These are phyloP conservation scores for Dictyostelium intermedium DNA, from an alignment of 78 protist species.

Conservation along the genomic window DNA sequence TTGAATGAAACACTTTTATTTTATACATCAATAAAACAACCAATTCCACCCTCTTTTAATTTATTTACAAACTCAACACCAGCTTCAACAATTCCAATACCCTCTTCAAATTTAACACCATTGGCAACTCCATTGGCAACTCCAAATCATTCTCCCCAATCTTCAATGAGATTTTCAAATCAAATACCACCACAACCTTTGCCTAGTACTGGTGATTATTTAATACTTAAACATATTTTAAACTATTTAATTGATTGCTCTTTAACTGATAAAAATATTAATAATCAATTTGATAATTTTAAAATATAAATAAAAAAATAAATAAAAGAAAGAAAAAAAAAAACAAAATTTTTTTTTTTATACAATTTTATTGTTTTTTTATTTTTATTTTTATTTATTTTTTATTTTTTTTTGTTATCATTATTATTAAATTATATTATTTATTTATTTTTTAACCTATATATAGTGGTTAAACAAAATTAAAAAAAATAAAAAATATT, in stretches of 20 bases:
- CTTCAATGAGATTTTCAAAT: slow-evolving; percentile 12
- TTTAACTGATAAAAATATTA: not conserved
- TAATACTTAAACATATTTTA: not conserved
- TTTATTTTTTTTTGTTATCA: no score
- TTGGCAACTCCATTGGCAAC: slow-evolving; percentile 11
- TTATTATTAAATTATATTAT: no score
- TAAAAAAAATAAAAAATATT: no score
- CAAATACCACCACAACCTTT: not conserved
- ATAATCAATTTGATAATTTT: not conserved
- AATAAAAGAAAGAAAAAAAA: not conserved
- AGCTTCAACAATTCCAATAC: not conserved
- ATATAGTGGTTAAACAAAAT: no score
- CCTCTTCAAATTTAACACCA: not conserved
- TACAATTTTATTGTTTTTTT: no score
- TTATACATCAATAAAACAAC: slow-evolving; percentile 34
- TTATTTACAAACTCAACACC: not conserved
- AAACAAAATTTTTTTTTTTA: no score
- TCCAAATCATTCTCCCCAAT: slow-evolving; percentile 34
- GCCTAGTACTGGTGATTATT: not conserved
- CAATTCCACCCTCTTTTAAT: slow-evolving; percentile 21
- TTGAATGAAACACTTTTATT: slow-evolving; percentile 32
- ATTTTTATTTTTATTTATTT: no score
- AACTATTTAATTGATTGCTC: slow-evolving; percentile 17
- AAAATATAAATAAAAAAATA: not conserved
- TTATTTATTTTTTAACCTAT: no score